phyloP scores from a whole-genome alignment of 768 basidiomycete genomes.

The Boletus barrowsii region DNA sequence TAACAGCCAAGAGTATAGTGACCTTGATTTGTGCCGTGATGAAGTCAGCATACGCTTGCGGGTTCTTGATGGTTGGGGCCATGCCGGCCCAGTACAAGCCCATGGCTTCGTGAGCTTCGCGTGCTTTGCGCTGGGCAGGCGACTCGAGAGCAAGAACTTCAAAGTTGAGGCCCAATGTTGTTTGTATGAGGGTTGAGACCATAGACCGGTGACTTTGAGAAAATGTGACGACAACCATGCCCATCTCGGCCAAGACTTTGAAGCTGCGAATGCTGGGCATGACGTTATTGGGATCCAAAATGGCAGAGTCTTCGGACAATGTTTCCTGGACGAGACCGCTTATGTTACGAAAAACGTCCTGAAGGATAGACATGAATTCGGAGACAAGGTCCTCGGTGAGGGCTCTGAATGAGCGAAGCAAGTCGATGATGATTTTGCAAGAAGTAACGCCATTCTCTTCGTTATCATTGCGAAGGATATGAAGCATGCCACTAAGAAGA shows the following conservation, averaged over 20 bases:
- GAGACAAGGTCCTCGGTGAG: slow-evolving; percentile 70
- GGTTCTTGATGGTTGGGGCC: slow-evolving; percentile 70
- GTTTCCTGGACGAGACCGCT: slow-evolving; percentile 67
- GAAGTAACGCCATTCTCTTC: slow-evolving; percentile 91
- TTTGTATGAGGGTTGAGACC: slow-evolving; percentile 62
- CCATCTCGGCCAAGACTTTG: slow-evolving; percentile 93
- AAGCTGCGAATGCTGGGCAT: slow-evolving; percentile 81
- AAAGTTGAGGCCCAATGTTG: slow-evolving; percentile 75
- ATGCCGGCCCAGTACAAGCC: slow-evolving; percentile 83
- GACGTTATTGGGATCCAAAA: slow-evolving; percentile 53
- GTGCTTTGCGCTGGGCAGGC: slow-evolving; percentile 74
- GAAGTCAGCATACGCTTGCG: slow-evolving; percentile 74
- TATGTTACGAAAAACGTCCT: slow-evolving; percentile 75
- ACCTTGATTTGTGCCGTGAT: slow-evolving; percentile 91
- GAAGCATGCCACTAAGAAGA: slow-evolving; percentile 78
- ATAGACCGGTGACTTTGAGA: slow-evolving; percentile 74
- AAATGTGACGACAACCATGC: slow-evolving; percentile 87
- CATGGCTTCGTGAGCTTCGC: slow-evolving; percentile 77
- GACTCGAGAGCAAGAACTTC: slow-evolving; percentile 76
- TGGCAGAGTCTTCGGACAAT: slow-evolving; percentile 62
- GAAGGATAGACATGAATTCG: slow-evolving; percentile 79
- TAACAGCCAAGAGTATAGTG: background rate
- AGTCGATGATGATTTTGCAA: slow-evolving; percentile 90
- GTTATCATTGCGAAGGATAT: slow-evolving; percentile 84
- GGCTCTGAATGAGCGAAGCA: slow-evolving; percentile 73